phyloP scores from a whole-genome alignment of 2,329 filamentous ascomycete species.

The Lasiodiplodia citricola region DNA sequence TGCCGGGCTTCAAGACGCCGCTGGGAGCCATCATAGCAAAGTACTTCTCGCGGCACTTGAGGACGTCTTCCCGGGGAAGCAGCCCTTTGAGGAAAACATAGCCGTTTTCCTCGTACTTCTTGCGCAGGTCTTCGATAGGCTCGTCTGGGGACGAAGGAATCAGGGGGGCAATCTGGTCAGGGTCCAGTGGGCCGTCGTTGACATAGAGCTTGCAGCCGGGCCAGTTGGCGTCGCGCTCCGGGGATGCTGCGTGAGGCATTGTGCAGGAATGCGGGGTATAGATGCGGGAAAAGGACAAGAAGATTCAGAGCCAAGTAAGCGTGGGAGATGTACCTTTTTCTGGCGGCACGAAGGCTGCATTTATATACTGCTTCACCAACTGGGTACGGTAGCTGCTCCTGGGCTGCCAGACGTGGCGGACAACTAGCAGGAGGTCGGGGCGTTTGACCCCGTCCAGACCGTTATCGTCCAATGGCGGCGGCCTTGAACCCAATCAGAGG shows the following conservation, averaged over 20 bases:
- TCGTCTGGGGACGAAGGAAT: constrained; percentile 50
- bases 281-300: background rate
- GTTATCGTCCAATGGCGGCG: constrained; percentile 7
- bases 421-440: background rate
- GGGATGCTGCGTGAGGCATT: constrained; percentile 43
- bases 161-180: constrained; percentile 51
- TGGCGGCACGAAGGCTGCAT: background rate
- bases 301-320: too few species aligned
- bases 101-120: constrained; percentile 55
- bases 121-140: constrained; percentile 56
- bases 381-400: background rate
- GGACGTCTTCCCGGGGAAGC: constrained; percentile 59
- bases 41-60: constrained; percentile 58
- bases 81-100: constrained; percentile 63
- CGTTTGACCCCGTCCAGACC: background rate
- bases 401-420: background rate
- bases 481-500: background rate
- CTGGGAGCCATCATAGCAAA: constrained; percentile 61
- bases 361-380: background rate
- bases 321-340: background rate
- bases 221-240: constrained; percentile 34
- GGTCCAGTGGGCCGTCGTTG: constrained; percentile 54
- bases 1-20: constrained; percentile 61
- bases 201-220: constrained; percentile 46
- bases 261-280: background rate